Evolutionary conservation across 768 basidiomycete genomes (phyloP).

Genomic region (Serendipita sp.): DNA sequence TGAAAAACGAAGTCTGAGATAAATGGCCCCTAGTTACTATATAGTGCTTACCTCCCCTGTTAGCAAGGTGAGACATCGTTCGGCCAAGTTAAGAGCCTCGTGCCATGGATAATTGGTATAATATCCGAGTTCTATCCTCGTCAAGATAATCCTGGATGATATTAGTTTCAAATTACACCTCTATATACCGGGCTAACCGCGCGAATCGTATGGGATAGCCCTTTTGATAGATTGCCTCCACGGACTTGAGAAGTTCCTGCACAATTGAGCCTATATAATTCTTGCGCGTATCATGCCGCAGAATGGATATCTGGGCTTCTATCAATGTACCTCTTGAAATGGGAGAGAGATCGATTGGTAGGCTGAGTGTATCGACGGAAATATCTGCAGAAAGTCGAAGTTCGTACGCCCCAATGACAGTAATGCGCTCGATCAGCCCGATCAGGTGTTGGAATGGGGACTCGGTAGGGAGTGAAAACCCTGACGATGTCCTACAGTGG

Average conservation of each 20-base stretch:
- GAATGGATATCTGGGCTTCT: background rate
- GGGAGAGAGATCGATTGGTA: background rate
- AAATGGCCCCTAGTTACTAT: background rate
- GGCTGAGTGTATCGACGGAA: conserved; percentile 22
- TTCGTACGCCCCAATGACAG: conserved; percentile 51
- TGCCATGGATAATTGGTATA: background rate
- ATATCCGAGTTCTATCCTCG: background rate
- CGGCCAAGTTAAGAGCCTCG: background rate
- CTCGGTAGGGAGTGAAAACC: conserved; percentile 10
- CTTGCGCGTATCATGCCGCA: background rate
- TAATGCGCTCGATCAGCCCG: conserved; percentile 43
- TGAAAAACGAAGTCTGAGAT: background rate
- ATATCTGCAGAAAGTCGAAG: conserved; percentile 36
- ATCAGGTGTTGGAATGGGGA: conserved; percentile 36
- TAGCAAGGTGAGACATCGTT: no score
- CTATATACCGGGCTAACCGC: background rate
- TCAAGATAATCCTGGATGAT: background rate
- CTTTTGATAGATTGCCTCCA: background rate
- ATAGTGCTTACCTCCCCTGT: no score
- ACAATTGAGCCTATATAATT: background rate
- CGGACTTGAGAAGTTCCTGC: background rate
- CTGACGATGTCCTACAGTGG: no score
- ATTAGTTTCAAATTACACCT: background rate
- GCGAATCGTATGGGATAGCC: background rate
- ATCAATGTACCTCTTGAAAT: background rate